These are phyloP conservation scores for Mrakiaceae sp. DNA, from an alignment of 1,284 basidiomycete genomes.

Conservation along the genomic window DNA sequence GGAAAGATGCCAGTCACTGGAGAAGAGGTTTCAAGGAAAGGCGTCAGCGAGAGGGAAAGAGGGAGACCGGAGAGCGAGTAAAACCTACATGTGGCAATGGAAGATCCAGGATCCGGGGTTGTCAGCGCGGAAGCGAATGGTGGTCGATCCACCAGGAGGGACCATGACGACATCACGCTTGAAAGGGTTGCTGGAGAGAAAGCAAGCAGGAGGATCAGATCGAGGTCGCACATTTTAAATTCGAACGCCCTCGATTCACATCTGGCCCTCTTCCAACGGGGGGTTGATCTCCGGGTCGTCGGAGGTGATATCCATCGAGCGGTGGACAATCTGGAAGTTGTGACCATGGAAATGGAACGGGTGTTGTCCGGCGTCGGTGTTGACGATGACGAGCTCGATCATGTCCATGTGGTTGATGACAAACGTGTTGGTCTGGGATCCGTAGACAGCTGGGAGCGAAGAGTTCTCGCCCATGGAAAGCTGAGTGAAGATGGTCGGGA, in stretches of 20 bases:
- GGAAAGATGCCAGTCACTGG: constrained; percentile 20
- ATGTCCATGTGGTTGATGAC: constrained; percentile 63
- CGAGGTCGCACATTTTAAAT: neutral
- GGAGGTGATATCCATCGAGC: constrained; percentile 61
- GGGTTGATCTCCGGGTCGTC: constrained; percentile 70
- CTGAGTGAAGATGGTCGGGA: constrained; percentile 63
- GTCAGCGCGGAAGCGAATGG: constrained; percentile 39
- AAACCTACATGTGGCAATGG: constrained; percentile 25
- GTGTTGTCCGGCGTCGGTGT: constrained; percentile 35
- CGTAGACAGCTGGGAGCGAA: constrained; percentile 58
- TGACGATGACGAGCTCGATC: constrained; percentile 32
- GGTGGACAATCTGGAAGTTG: constrained; percentile 47
- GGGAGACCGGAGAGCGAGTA: neutral
- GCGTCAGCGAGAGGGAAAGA: neutral
- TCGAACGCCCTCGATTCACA: neutral
- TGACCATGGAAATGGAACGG: constrained; percentile 39
- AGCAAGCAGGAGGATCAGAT: neutral
- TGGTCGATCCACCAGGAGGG: constrained; percentile 36
- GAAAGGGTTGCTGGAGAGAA: constrained; percentile 27
- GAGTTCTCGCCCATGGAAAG: constrained; percentile 66
- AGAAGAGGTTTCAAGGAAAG: neutral
- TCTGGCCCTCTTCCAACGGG: constrained; percentile 56
- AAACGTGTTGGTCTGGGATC: constrained; percentile 53
- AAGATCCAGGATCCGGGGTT: constrained; percentile 44
- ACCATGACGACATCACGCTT: constrained; percentile 35